Evolutionary conservation across 1,284 basidiomycete species (phyloP).

Genomic region (Termitomyces sp.): DNA sequence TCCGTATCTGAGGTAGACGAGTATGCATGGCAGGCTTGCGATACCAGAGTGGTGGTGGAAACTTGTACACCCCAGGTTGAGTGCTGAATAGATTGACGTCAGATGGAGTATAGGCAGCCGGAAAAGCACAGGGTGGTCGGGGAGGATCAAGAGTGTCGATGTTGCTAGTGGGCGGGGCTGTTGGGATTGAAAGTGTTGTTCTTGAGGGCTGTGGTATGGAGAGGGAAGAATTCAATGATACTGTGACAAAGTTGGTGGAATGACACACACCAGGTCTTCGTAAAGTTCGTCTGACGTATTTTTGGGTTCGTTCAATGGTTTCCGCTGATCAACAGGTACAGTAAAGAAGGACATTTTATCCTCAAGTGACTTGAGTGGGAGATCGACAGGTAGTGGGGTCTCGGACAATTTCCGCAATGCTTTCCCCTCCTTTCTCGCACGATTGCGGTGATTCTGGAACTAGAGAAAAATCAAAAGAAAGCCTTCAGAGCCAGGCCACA

Average conservation of each 20-base stretch:
- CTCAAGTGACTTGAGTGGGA: constrained; percentile 18
- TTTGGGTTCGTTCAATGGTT: too few species aligned
- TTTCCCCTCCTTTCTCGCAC: constrained; percentile 16
- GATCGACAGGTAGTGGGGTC: constrained; percentile 14
- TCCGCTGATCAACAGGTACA: background rate
- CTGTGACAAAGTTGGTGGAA: too few species aligned
- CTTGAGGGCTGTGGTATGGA: too few species aligned
- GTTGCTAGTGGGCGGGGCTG: too few species aligned
- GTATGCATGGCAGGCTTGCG: constrained; percentile 17
- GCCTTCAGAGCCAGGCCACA: too few species aligned
- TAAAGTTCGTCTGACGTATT: too few species aligned
- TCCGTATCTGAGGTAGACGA: background rate
- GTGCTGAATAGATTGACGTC: too few species aligned
- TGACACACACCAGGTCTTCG: too few species aligned
- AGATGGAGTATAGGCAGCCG: constrained; percentile 22
- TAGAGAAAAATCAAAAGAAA: background rate
- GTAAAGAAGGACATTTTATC: constrained; percentile 13
- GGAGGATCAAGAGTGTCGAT: constrained; percentile 1
- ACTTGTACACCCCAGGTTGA: constrained; percentile 1
- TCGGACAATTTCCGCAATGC: constrained; percentile 12
- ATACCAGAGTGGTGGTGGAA: constrained; percentile 19
- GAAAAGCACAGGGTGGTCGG: constrained; percentile 23
- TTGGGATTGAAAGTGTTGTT: too few species aligned
- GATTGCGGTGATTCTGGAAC: constrained; percentile 38
- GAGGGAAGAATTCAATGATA: too few species aligned